A percentile compares a stretch with the other conserved stretches of the same genome.
Conservation (phyloP, 805 yeast genomes). For the Yarrowia yakushimensis region DNA sequence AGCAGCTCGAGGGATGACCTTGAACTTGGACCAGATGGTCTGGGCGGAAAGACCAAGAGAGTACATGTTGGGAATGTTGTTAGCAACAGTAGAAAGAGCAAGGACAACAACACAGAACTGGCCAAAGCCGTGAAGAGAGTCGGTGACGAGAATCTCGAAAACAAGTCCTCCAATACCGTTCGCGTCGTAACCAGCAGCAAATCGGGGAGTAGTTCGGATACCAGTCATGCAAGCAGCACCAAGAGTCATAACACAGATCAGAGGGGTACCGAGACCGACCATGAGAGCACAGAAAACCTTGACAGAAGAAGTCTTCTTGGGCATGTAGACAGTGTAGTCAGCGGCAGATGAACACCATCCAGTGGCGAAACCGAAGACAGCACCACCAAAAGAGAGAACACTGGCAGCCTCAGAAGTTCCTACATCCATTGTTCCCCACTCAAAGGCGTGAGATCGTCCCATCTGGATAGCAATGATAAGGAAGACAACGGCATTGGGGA, state of each 20-base stretch:
- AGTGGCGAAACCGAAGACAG: slow-evolving; percentile 82
- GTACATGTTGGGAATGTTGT: slow-evolving; percentile 92
- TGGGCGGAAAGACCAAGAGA: slow-evolving; percentile 85
- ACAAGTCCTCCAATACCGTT: slow-evolving; percentile 78
- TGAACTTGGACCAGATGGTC: slow-evolving; percentile 71
- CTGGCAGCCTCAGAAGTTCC: slow-evolving; percentile 72
- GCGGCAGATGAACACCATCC: slow-evolving; percentile 95
- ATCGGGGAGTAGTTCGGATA: slow-evolving; percentile 45
- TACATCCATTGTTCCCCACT: slow-evolving; percentile 48
- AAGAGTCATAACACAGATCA: slow-evolving; percentile 66
- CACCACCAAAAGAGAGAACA: slow-evolving; percentile 77
- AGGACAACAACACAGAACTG: slow-evolving; percentile 82
- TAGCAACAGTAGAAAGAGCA: slow-evolving; percentile 82
- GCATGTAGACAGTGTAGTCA: slow-evolving; percentile 88
- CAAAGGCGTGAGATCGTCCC: slow-evolving; percentile 61
- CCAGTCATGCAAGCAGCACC: slow-evolving; percentile 88
- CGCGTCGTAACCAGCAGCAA: slow-evolving; percentile 49
- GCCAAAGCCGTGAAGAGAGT: slow-evolving; percentile 85
- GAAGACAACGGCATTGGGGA: slow-evolving; percentile 72
- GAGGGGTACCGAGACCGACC: slow-evolving; percentile 63
- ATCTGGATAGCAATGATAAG: slow-evolving; percentile 76
- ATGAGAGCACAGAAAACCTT: slow-evolving; percentile 63
- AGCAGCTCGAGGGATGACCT: slow-evolving; percentile 71
- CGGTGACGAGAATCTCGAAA: slow-evolving; percentile 69
- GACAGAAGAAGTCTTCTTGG: slow-evolving; percentile 53